Evolutionary conservation across 1,284 basidiomycete species (phyloP).

Genomic region (Exobasidium rhododendri): DNA sequence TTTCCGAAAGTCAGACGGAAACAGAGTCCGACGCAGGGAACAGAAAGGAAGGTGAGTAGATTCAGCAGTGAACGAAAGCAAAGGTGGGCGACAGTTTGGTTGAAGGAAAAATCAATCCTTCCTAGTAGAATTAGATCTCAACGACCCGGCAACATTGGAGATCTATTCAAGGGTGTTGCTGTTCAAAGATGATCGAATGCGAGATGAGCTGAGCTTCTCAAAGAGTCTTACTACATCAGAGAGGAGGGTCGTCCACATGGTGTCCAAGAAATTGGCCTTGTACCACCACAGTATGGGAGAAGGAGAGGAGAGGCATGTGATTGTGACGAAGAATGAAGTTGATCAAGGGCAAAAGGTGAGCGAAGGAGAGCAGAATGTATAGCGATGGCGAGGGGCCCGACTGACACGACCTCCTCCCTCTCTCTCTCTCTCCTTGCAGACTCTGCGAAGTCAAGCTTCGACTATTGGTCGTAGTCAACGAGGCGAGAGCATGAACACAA

Average conservation of each 20-base stretch:
- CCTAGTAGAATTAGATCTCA: constrained; percentile 89
- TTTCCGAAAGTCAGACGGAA: background rate
- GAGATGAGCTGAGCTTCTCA: constrained; percentile 94
- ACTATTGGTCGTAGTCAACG: constrained; percentile 40
- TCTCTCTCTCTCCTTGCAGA: constrained; percentile 8
- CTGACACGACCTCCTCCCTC: background rate
- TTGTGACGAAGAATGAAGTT: constrained; percentile 62
- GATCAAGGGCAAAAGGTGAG: constrained; percentile 10
- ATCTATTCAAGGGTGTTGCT: constrained; percentile 94
- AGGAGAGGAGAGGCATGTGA: constrained; percentile 85
- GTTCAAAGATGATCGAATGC: constrained; percentile 97
- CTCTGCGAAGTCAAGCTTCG: constrained; percentile 40
- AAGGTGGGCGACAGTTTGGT: too few relatives aligned
- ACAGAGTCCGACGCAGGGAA: background rate
- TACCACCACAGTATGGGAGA: constrained; percentile 91
- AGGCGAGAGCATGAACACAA: constrained; percentile 8
- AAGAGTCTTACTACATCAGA: constrained; percentile 78
- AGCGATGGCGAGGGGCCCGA: background rate
- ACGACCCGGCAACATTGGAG: constrained; percentile 89
- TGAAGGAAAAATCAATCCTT: too few relatives aligned
- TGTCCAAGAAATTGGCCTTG: constrained; percentile 91
- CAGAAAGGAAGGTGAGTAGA: constrained; percentile 2
- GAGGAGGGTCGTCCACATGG: constrained; percentile 85
- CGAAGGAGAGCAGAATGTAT: background rate
- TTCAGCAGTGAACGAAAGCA: too few relatives aligned